Base-by-base conservation (phyloP, 139 green algal genomes). In the Volvox africanus region DNA sequence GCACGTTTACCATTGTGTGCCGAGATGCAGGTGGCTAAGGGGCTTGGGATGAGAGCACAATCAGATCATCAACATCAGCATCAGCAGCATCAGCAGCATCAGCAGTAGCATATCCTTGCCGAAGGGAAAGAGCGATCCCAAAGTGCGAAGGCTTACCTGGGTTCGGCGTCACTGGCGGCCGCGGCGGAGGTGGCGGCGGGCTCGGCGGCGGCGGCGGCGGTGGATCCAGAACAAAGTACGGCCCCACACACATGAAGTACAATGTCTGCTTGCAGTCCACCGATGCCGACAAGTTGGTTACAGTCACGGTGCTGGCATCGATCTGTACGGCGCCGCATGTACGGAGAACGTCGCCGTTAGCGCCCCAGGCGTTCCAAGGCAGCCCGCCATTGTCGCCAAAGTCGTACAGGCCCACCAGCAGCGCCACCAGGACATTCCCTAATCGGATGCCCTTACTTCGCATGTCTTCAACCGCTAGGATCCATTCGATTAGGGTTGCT, bases 231-330 rank as follows among this genome's bases (percentile, higher is more conserved):
- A 30, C 50, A 35, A 81, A 81, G 75, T 81, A 81, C 19, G 69
- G 37, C n/a, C 85, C 85, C 2, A 89, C 5, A 32, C 85, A 89
- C 85, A 89, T 80, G 69, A 22, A 73, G 44, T 69, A 67, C 69
- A 89, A 50, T 20, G 2, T 50, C 85, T 89, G 85, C 0, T 6
- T 50, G 69, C 85, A 89, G 19, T 61, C 50, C 36, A 30, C 44
- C 22, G 28, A 22, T 28, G n/a, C 16, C 5, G 14, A 28, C 24
- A 22, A 32, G 1, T 73, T 81, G 44, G 44, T 37, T 11, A 82
- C n/a, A 1, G 11, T 16, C 5, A 82, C 35, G n/a, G 18, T 61
- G 18, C 12, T 16, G 5, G 16, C n/a, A n/a, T 82, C 85, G 22
- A 89, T 26, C 30, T 73, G 19, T 28, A 82, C 37, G n/a, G 85